These are phyloP conservation scores for Amylocystis lapponica DNA, from an alignment of 768 basidiomycete species.

Conservation along the genomic window DNA sequence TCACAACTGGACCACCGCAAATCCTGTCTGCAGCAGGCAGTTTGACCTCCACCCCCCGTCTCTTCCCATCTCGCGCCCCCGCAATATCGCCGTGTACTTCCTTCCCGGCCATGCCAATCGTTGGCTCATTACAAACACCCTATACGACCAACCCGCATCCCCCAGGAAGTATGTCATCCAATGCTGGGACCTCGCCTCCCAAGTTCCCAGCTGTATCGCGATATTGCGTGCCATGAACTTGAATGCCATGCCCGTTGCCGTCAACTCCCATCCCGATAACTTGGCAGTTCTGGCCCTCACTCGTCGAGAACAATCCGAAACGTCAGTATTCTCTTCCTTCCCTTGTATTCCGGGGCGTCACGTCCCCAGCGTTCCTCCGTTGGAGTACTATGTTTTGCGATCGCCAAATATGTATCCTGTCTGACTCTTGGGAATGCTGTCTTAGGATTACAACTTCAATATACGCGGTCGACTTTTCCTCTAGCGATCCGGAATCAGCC, in stretches of 20 bases:
- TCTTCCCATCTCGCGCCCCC: conserved; percentile 20
- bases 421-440: neutral
- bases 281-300: conserved; percentile 35
- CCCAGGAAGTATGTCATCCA: conserved; percentile 35
- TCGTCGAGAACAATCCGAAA: neutral
- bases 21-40: conserved; percentile 28
- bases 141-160: conserved; percentile 13
- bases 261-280: conserved; percentile 37
- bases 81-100: conserved; percentile 42
- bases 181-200: conserved; percentile 48
- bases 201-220: conserved; percentile 38
- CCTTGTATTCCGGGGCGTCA: neutral
- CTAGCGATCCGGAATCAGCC: neutral
- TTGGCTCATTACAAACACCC: conserved; percentile 43
- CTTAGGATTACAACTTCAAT: conserved; percentile 7
- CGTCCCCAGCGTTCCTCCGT: too few species aligned
- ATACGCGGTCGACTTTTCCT: conserved; percentile 4
- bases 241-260: conserved; percentile 32
- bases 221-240: conserved; percentile 29
- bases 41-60: conserved; percentile 20
- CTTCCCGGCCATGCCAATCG: conserved; percentile 36
- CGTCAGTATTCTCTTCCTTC: neutral
- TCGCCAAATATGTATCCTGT: neutral
- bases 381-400: too few species aligned
- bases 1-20: conserved; percentile 43